Evolutionary conservation across 2,329 filamentous ascomycete species (phyloP), one percentile per base, ranked within the genome.

Genomic region (Cladosporium colombiae): DNA sequence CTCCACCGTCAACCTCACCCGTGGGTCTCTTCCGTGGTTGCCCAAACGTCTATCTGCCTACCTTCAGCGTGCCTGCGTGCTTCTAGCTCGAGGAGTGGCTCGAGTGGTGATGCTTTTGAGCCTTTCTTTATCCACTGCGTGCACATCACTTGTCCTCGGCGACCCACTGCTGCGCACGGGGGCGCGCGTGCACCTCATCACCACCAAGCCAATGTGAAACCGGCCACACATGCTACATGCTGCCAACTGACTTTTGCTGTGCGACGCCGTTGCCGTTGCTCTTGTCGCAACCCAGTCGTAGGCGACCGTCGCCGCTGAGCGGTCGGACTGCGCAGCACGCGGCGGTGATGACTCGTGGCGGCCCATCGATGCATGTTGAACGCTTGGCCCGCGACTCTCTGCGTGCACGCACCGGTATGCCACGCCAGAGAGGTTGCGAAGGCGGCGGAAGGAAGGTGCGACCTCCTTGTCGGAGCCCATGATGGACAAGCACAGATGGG

Each of bases 191-290:
- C 59, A 35, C 40, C 37, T 50, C 59, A 50, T 50, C 59, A 55
- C 33, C 33, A 23, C 60, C 31, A 49, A 62, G 60, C 60, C 61
- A 63, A 25, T 56, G 61, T 63, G 61, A 63, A 63, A 63, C 61
- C 55, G 31, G n/a, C 10, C 21, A 53, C 27, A 23, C 49, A 40
- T 40, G 35, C 16, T 46, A 46, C 40, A n/a, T 46, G 40, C 40
- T 21, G 7, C 40, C 18, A 46, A 46, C 40, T 46, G 40, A 46
- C 40, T 23, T 46, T 56, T 21, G 53, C 3, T 56, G 61, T 35
- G 50, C 31, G 50, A 31, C 18, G 10, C 61, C 59, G 46, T 44
- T 40, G 56, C 56, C 56, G 37, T 46, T 59, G 60, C 44, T 31
- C 52, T 29, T n/a, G 60, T 55, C 40, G 40, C 23, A 44, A 10